phyloP scores from a whole-genome alignment of 768 basidiomycete species.

The Fibroporia radiculosa region DNA sequence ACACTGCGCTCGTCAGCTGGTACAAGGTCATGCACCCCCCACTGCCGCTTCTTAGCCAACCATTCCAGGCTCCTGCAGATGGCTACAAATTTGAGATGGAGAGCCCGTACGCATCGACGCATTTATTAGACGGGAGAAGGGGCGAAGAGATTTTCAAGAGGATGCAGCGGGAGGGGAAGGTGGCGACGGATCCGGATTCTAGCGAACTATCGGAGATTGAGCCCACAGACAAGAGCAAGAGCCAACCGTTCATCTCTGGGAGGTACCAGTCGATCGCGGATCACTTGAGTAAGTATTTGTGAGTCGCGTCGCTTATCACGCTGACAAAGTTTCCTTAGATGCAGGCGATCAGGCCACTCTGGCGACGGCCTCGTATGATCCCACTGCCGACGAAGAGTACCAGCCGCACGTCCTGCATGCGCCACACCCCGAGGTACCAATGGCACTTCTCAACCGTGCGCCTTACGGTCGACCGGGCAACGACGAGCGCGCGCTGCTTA shows the following conservation, averaged over 20 bases:
- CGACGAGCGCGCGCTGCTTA: conserved; percentile 4
- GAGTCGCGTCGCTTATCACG: neutral
- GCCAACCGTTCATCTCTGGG: conserved; percentile 2
- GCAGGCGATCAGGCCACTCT: conserved; percentile 18
- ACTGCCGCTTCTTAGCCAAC: conserved; percentile 31
- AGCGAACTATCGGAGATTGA: neutral
- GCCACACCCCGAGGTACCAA: conserved; percentile 51
- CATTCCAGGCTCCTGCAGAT: conserved; percentile 22
- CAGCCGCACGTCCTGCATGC: conserved; percentile 54
- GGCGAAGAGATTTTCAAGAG: conserved; percentile 2
- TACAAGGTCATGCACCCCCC: conserved; percentile 38
- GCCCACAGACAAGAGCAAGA: neutral
- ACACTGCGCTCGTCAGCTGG: conserved; percentile 61
- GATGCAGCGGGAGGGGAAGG: neutral
- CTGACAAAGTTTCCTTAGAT: conserved; percentile 11
- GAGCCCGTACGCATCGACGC: conserved; percentile 15
- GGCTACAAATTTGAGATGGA: conserved; percentile 37
- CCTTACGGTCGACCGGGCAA: conserved; percentile 31
- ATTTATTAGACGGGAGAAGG: conserved; percentile 7
- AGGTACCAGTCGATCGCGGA: conserved; percentile 5
- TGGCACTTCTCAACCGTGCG: conserved; percentile 56
- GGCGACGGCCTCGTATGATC: conserved; percentile 22
- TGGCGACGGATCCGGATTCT: neutral
- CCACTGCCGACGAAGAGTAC: conserved; percentile 37
- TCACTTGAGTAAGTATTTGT: conserved; percentile 4